phyloP scores from a whole-genome alignment of 768 basidiomycete genomes.

The Podaxis mareebaensis region DNA sequence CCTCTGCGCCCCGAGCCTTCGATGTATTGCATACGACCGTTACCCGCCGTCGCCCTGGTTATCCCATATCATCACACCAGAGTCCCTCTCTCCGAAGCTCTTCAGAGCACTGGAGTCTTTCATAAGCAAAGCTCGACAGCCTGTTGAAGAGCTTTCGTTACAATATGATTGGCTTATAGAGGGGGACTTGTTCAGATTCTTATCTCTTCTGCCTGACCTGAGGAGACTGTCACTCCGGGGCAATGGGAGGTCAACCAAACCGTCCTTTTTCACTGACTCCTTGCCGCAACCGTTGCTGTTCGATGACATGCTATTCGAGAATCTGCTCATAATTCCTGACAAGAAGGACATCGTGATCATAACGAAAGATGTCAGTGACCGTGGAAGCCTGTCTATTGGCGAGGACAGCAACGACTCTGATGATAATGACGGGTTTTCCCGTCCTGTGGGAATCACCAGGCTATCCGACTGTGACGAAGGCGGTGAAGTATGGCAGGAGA shows the following conservation, averaged over 20 bases:
- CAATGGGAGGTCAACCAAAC: background rate
- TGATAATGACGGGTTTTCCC: background rate
- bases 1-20: background rate
- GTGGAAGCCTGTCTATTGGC: background rate
- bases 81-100: background rate
- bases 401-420: background rate
- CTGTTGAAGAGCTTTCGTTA: constrained; percentile 3
- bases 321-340: background rate
- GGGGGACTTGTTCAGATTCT: background rate
- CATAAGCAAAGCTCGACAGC: background rate
- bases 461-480: background rate
- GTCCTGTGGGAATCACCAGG: background rate
- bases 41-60: background rate
- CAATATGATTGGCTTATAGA: background rate
- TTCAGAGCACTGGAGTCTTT: background rate
- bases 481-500: background rate
- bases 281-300: background rate
- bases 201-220: background rate
- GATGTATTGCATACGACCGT: background rate
- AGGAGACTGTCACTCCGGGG: background rate
- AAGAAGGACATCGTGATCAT: background rate
- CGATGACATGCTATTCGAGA: background rate
- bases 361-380: background rate
- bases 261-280: background rate
- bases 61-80: background rate